phyloP scores from a whole-genome alignment of 192 early-diverging fungal species.

The Coemansia sp. region DNA sequence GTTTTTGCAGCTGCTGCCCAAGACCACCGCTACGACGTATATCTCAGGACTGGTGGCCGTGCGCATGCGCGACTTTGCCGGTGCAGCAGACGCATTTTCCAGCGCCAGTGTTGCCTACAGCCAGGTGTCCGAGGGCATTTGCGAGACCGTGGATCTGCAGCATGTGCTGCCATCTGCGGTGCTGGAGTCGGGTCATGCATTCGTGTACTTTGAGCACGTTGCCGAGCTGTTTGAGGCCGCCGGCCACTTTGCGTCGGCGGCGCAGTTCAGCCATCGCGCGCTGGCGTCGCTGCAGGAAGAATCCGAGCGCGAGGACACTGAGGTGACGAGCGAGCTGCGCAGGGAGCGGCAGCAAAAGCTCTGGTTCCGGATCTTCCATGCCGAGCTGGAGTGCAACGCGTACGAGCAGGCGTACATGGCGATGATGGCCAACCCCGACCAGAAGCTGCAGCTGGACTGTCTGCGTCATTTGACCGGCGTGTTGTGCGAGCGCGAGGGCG shows the following conservation, averaged over 20 bases:
- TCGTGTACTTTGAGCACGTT: conserved; percentile 37
- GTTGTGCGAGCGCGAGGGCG: conserved; percentile 43
- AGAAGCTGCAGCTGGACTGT: conserved; percentile 33
- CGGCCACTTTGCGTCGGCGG: background rate
- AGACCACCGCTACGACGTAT: conserved; percentile 33
- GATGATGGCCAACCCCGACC: conserved; percentile 45
- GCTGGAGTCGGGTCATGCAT: conserved; percentile 13
- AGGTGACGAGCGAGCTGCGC: background rate
- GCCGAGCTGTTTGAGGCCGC: conserved; percentile 38
- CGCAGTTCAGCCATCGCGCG: conserved; percentile 32
- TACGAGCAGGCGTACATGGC: conserved; percentile 50
- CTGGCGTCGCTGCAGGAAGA: conserved; percentile 26
- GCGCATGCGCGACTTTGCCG: conserved; percentile 28
- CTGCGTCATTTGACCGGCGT: conserved; percentile 47
- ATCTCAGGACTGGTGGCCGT: conserved; percentile 29
- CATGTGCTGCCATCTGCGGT: conserved; percentile 21
- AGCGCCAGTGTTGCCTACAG: conserved; percentile 28
- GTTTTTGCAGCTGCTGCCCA: conserved; percentile 29
- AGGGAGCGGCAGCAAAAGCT: conserved; percentile 19
- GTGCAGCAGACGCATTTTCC: conserved; percentile 30
- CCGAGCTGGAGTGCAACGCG: conserved; percentile 28
- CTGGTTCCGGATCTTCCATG: conserved; percentile 52
- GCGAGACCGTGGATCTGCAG: conserved; percentile 24
- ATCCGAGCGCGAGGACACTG: conserved; percentile 2
- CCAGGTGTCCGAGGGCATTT: conserved; percentile 13